These are phyloP conservation scores for Penicillium sp. DNA, from an alignment of 2,329 filamentous ascomycete genomes.

Conservation along the genomic window DNA sequence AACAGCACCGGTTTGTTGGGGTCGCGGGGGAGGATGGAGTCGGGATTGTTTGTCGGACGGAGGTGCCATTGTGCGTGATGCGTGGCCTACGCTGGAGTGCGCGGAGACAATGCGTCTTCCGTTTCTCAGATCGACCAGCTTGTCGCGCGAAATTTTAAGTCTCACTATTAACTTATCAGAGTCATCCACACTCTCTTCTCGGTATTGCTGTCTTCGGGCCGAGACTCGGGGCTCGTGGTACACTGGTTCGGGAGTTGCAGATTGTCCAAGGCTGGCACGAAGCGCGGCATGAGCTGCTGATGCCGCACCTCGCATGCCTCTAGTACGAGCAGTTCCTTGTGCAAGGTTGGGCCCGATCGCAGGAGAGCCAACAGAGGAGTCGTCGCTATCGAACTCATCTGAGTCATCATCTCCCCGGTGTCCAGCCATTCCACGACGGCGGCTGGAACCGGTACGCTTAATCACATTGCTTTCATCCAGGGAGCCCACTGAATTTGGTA, in stretches of 20 bases:
- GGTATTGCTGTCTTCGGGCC: slow-evolving; percentile 54
- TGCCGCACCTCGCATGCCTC: slow-evolving; percentile 81
- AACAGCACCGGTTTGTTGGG: slow-evolving; percentile 38
- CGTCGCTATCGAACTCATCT: slow-evolving; percentile 85
- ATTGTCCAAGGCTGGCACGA: slow-evolving; percentile 63
- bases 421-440: slow-evolving; percentile 51
- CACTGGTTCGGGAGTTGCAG: slow-evolving; percentile 73
- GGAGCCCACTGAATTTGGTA: slow-evolving; percentile 72
- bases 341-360: slow-evolving; percentile 59
- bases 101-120: slow-evolving; percentile 29
- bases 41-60: slow-evolving; percentile 28
- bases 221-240: slow-evolving; percentile 66
- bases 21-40: slow-evolving; percentile 21
- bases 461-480: slow-evolving; percentile 80
- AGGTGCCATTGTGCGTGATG: slow-evolving; percentile 47
- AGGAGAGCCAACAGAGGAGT: slow-evolving; percentile 78
- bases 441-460: slow-evolving; percentile 61
- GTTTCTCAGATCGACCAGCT: slow-evolving; percentile 39
- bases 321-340: slow-evolving; percentile 70
- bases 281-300: slow-evolving; percentile 79
- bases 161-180: slow-evolving; percentile 62
- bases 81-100: slow-evolving; percentile 50
- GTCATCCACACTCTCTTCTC: slow-evolving; percentile 72
- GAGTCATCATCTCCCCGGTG: slow-evolving; percentile 62
- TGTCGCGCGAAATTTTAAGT: slow-evolving; percentile 63